Percentiles rank a stretch among this genome's conserved stretches.
phyloP scores from a whole-genome alignment of 768 basidiomycete species.

The Xerocomellus amylosporus region DNA sequence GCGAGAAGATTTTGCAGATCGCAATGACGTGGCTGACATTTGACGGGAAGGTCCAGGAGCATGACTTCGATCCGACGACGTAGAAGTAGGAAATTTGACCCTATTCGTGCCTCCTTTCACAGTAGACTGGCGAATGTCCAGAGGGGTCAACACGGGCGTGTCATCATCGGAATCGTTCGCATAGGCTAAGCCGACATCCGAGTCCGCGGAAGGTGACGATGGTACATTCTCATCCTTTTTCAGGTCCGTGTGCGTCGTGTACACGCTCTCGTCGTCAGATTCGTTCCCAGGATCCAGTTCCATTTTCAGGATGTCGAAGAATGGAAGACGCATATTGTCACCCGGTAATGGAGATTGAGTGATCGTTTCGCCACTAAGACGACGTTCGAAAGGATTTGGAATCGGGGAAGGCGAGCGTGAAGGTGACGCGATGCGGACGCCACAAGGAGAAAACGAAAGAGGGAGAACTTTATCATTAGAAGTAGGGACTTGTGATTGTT shows the following conservation, averaged over 20 bases:
- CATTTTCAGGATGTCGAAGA: conserved; percentile 54
- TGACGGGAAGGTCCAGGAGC: conserved; percentile 27
- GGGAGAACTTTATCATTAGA: conserved; percentile 18
- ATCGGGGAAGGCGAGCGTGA: conserved; percentile 40
- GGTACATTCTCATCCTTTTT: conserved; percentile 16
- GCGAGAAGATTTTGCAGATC: conserved; percentile 19
- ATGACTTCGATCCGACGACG: conserved; percentile 13
- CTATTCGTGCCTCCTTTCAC: conserved; percentile 14
- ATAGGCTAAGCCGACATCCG: conserved; percentile 40
- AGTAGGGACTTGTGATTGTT: conserved; percentile 1
- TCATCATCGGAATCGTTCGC: conserved; percentile 33
- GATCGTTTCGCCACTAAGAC: conserved; percentile 72
- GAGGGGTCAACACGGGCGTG: conserved; percentile 32
- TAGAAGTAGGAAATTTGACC: conserved; percentile 37
- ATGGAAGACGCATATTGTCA: conserved; percentile 42
- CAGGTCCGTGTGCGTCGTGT: conserved; percentile 31
- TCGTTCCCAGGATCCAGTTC: conserved; percentile 23
- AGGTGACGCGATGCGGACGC: conserved; percentile 28
- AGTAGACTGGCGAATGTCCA: conserved; percentile 24
- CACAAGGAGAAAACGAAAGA: conserved; percentile 21
- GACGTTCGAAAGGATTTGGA: conserved; percentile 90
- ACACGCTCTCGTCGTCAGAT: conserved; percentile 35
- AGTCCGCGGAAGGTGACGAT: conserved; percentile 28
- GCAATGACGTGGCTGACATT: conserved; percentile 22
- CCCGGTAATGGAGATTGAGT: conserved; percentile 23